phyloP scores from a whole-genome alignment of 2,329 filamentous ascomycete species.

The Penicillium sp. region DNA sequence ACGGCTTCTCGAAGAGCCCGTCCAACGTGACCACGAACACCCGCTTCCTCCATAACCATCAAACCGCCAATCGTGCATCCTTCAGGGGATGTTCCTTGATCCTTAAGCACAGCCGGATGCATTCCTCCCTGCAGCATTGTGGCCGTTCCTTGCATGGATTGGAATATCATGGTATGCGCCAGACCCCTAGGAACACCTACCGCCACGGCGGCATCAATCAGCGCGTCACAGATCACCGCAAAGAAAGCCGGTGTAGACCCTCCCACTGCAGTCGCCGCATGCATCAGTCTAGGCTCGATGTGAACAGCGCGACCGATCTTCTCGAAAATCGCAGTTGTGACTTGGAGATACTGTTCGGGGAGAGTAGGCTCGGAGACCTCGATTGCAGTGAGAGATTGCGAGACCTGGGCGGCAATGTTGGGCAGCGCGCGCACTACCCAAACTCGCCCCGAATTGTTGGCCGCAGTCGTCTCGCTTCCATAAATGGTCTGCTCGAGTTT shows the following conservation, averaged over 20 bases:
- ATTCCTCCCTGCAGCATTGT: constrained; percentile 55
- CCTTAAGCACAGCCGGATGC: constrained; percentile 56
- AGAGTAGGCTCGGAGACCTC: constrained; percentile 46
- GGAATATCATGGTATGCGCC: constrained; percentile 58
- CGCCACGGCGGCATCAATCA: constrained; percentile 59
- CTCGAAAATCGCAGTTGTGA: constrained; percentile 49
- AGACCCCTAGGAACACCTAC: constrained; percentile 58
- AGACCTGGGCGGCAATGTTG: constrained; percentile 45
- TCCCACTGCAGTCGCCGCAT: constrained; percentile 55
- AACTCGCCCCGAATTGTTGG: constrained; percentile 18
- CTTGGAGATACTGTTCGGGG: constrained; percentile 34
- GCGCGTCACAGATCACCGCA: constrained; percentile 55
- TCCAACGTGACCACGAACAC: constrained; percentile 51
- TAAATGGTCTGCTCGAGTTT: constrained; percentile 40
- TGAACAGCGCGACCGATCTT: constrained; percentile 47
- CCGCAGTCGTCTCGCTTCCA: constrained; percentile 15
- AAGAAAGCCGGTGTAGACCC: constrained; percentile 60
- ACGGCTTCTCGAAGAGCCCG: constrained; percentile 57
- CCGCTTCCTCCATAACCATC: constrained; percentile 56
- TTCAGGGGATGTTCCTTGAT: constrained; percentile 59
- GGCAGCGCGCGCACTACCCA: constrained; percentile 43
- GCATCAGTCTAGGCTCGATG: constrained; percentile 52
- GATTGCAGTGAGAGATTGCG: constrained; percentile 48
- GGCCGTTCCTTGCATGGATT: constrained; percentile 58
- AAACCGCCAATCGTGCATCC: constrained; percentile 61